Base-by-base conservation (phyloP, 192 early-diverging fungal species). In the Globomyces pollinis-pini region DNA sequence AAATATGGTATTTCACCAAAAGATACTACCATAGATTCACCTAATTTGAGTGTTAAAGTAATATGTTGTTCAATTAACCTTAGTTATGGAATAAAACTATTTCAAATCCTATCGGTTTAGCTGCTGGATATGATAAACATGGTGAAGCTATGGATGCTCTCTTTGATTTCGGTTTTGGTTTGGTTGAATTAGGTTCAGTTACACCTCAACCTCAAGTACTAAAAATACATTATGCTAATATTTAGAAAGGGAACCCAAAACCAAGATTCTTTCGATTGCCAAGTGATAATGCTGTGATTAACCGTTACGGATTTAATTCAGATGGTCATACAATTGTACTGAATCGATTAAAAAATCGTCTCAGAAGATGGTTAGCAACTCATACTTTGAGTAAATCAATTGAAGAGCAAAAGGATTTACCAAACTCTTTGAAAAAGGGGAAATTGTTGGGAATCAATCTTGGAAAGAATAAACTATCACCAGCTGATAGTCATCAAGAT, bases 101-200 rank as follows among this genome's bases (percentile, higher is more conserved):
- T 50, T 58, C 71, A 2, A 93, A 91, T 74, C 92, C 92, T 2
- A 61, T 95, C 3, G 88, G 89, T 1, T 65, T 95, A 52, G 92
- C 92, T 7, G 92, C 92, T 20, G 92, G 92, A 20, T 95, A 83
- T 50, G 92, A 95, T 67, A 95, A 95, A 73, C 83, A 95, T 68
- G 91, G 76, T 8, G 88, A 92, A 69, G 91, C 87, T 0, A 77
- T 93, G 15, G 93, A 93, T 64, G 71, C 80, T 35, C 64, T 95
- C 52, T 84, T 91, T 58, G 84, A 72, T 33, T 72, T 92, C 58
- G 93, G 93, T 20, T 95, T 93, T 67, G 91, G 90, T 13, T 62
- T 79, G 24, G 91, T 95, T n/a, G 93, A 95, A 67, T 78, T 95
- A 20, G 93, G 93, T 36, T 86, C 82, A 63, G 81, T 95, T 23